phyloP scores from a whole-genome alignment of 306 rosid species.

The Lupinus albus region DNA sequence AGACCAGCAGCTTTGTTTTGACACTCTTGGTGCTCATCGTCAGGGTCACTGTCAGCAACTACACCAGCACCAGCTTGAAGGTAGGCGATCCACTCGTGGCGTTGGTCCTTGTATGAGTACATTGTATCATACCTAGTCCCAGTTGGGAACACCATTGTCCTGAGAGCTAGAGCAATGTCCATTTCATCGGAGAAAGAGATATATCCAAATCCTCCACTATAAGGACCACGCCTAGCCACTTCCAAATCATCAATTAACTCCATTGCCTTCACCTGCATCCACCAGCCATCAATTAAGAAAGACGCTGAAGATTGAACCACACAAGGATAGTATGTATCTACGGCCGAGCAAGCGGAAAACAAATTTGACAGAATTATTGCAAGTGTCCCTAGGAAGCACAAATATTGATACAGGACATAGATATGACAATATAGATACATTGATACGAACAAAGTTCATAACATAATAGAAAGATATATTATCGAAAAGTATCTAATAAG shows the following conservation, averaged over 20 bases:
- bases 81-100: conserved; percentile 77
- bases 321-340: conserved; percentile 1
- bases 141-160: conserved; percentile 75
- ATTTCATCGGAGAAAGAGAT: conserved; percentile 65
- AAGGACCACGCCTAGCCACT: conserved; percentile 70
- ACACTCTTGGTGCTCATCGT: conserved; percentile 74
- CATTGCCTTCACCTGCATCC: conserved; percentile 83
- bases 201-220: conserved; percentile 79
- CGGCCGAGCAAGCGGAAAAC: neutral
- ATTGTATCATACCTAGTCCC: conserved; percentile 65
- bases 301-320: conserved; percentile 9
- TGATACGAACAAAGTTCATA: no score
- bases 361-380: neutral
- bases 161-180: conserved; percentile 82
- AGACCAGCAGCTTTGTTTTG: conserved; percentile 93
- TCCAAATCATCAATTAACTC: conserved; percentile 78
- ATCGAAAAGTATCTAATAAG: no score
- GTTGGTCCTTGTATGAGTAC: conserved; percentile 63
- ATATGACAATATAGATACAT: no score
- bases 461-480: no score
- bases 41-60: conserved; percentile 83
- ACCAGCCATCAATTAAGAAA: conserved; percentile 22
- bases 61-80: conserved; percentile 91
- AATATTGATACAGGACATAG: no score
- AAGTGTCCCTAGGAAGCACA: neutral